These are phyloP conservation scores for Ogataea saltuana DNA, from an alignment of 805 yeast genomes.

Conservation along the genomic window DNA sequence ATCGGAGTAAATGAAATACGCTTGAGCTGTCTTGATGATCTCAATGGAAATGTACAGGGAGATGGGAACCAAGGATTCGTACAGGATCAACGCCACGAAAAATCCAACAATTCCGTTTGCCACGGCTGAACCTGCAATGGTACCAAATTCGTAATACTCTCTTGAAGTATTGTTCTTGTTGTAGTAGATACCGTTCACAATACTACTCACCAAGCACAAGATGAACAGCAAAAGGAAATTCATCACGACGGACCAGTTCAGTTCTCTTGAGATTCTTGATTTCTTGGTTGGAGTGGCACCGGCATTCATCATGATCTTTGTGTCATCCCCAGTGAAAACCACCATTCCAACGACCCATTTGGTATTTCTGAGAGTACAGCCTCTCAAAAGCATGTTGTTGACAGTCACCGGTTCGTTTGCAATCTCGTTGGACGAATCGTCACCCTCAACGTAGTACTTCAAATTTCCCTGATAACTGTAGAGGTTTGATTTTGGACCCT, in stretches of 20 bases:
- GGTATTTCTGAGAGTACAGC: constrained; percentile 76
- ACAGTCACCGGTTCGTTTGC: constrained; percentile 66
- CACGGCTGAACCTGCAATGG: constrained; percentile 64
- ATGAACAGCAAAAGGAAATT: constrained; percentile 66
- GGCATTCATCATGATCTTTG: constrained; percentile 79
- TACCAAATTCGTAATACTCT: constrained; percentile 66
- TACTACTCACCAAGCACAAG: constrained; percentile 68
- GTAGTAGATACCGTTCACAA: constrained; percentile 71
- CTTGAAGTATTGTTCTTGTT: constrained; percentile 49
- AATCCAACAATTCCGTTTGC: constrained; percentile 70
- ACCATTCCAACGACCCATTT: constrained; percentile 83
- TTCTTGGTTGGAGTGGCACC: constrained; percentile 78
- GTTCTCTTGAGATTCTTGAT: constrained; percentile 70
- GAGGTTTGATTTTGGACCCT: constrained; percentile 79
- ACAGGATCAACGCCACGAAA: constrained; percentile 73
- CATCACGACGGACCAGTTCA: constrained; percentile 67
- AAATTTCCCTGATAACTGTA: constrained; percentile 76
- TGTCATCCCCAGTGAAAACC: constrained; percentile 73
- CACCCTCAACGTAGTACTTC: constrained; percentile 44
- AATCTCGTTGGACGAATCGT: constrained; percentile 36
- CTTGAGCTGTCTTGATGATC: constrained; percentile 80
- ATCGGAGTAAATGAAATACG: constrained; percentile 77
- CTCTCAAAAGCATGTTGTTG: constrained; percentile 70
- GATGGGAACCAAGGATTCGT: constrained; percentile 80
- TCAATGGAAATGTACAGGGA: constrained; percentile 81